Conservation (phyloP, 2,329 filamentous ascomycete species). For the Uncinocarpus reesii region DNA sequence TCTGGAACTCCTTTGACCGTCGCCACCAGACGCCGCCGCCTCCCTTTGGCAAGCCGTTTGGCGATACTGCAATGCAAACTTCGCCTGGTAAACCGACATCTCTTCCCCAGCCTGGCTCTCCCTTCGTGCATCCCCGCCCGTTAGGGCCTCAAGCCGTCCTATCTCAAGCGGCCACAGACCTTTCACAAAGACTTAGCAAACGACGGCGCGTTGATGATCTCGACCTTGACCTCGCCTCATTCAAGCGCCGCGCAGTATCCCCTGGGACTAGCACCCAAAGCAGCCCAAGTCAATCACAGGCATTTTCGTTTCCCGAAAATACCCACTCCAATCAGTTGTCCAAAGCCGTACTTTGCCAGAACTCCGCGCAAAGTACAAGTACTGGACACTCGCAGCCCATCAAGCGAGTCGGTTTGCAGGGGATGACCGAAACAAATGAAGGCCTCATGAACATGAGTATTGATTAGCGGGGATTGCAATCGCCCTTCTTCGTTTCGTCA, state of each 20-base stretch:
- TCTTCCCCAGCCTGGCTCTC: neutral
- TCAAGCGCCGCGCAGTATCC: constrained; percentile 85
- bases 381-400: constrained; percentile 36
- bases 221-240: constrained; percentile 74
- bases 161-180: constrained; percentile 11
- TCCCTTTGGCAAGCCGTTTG: constrained; percentile 25
- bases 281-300: constrained; percentile 46
- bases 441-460: constrained; percentile 96
- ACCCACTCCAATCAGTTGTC: constrained; percentile 9
- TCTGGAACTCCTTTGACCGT: constrained; percentile 72
- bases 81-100: constrained; percentile 26
- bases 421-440: constrained; percentile 93
- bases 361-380: constrained; percentile 28
- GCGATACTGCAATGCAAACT: constrained; percentile 33
- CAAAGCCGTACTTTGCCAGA: constrained; percentile 25
- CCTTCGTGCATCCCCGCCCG: constrained; percentile 18
- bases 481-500: neutral
- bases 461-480: constrained; percentile 47
- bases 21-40: constrained; percentile 56
- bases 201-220: constrained; percentile 71
- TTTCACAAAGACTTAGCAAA: constrained; percentile 33
- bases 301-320: constrained; percentile 32
- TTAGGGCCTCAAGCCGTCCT: constrained; percentile 14
- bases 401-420: constrained; percentile 68
- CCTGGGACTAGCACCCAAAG: constrained; percentile 86